These are phyloP conservation scores for Hypoxylon lenormandii DNA, from an alignment of 495 filamentous ascomycete species.

Conservation along the genomic window DNA sequence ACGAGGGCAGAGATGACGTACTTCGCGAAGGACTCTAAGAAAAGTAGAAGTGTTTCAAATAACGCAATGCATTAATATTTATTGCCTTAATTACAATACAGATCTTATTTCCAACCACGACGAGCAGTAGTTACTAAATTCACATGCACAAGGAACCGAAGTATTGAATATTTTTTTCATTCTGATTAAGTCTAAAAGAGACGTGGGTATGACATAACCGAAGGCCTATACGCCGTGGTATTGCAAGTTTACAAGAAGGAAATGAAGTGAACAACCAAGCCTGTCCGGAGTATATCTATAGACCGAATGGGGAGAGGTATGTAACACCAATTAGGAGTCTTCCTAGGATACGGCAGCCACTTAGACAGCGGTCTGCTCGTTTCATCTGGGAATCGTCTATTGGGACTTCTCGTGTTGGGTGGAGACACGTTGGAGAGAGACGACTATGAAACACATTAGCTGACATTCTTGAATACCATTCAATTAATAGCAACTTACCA, in stretches of 20 bases:
- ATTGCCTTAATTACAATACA: too few relatives aligned
- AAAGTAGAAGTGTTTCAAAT: too few relatives aligned
- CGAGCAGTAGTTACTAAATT: too few relatives aligned
- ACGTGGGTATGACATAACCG: constrained; percentile 55
- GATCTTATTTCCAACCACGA: too few relatives aligned
- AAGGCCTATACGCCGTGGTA: constrained; percentile 51
- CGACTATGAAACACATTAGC: constrained; percentile 65
- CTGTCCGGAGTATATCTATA: constrained; percentile 47
- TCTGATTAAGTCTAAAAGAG: constrained; percentile 54
- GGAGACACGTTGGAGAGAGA: constrained; percentile 85
- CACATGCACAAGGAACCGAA: too few relatives aligned
- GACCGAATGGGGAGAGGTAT: constrained; percentile 51
- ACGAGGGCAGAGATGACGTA: too few relatives aligned
- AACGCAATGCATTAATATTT: too few relatives aligned
- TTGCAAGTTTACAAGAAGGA: constrained; percentile 61
- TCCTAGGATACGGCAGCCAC: constrained; percentile 30
- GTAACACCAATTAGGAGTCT: constrained; percentile 44
- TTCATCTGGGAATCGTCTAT: constrained; percentile 58
- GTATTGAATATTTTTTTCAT: constrained; percentile 51
- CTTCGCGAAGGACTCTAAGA: too few relatives aligned
- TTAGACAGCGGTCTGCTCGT: constrained; percentile 9
- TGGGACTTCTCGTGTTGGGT: constrained; percentile 83
- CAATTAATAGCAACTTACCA: constrained; percentile 65
- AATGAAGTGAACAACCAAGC: constrained; percentile 54
- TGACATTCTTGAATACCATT: constrained; percentile 43